Conservation (phyloP, 176 grass and related monocot species). For the Saccharum officinarum region DNA sequence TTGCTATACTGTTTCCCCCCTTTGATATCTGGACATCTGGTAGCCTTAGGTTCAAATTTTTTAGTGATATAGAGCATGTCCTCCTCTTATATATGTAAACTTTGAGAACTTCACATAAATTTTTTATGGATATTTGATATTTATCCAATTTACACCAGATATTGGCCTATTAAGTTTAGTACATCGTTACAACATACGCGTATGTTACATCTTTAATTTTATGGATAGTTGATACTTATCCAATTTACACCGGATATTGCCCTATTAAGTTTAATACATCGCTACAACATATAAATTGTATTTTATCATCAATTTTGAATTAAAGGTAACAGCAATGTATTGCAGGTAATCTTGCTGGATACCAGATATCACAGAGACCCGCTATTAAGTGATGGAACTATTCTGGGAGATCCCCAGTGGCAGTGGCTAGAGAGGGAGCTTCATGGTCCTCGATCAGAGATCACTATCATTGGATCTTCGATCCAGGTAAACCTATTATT, state of each 20-base stretch:
- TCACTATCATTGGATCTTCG: conserved; percentile 90
- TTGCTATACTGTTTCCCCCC: neutral
- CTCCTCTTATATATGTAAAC: neutral
- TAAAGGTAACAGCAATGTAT: conserved; percentile 12
- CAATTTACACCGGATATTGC: neutral
- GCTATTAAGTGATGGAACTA: conserved; percentile 74
- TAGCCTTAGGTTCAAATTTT: neutral
- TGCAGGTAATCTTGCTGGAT: conserved; percentile 89
- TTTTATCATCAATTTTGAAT: conserved; percentile 26
- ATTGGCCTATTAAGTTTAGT: conserved; percentile 7
- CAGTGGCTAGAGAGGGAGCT: conserved; percentile 85
- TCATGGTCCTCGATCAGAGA: conserved; percentile 71
- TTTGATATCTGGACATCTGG: neutral
- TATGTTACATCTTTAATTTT: neutral
- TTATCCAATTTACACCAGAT: neutral
- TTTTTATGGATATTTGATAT: neutral
- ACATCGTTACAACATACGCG: neutral
- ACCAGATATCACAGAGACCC: conserved; percentile 97
- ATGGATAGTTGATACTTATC: neutral
- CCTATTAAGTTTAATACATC: neutral
- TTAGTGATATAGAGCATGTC: neutral
- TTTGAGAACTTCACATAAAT: neutral
- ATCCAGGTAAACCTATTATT: conserved; percentile 65
- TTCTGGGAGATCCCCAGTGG: conserved; percentile 94
- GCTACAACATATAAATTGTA: neutral